Percentiles rank a stretch among this genome's conserved stretches.
phyloP scores from a whole-genome alignment of 2,329 filamentous ascomycete species.

The Cytospora schulzeri region DNA sequence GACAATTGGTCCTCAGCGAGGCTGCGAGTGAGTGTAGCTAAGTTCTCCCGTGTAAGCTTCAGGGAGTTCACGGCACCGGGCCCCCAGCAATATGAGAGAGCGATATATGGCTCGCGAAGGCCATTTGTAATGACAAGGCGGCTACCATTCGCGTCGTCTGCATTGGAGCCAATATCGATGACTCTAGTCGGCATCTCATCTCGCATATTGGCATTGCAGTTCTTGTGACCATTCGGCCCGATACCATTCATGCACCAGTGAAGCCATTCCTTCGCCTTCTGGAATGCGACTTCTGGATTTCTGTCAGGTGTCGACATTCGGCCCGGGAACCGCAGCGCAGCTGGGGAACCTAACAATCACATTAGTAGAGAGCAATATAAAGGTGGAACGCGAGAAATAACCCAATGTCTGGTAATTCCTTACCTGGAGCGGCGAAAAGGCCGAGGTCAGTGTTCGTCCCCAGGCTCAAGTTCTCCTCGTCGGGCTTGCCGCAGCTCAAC shows the following conservation, averaged over 20 bases:
- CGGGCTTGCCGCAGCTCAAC: not conserved
- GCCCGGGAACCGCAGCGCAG: not conserved
- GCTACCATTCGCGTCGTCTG: not conserved
- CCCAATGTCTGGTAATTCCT: not conserved
- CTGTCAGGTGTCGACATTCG: not conserved
- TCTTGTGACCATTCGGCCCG: not conserved
- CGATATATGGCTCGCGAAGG: not conserved
- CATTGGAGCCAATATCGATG: not conserved
- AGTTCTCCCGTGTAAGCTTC: not conserved
- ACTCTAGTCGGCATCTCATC: not conserved
- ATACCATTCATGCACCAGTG: not conserved
- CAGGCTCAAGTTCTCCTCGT: not conserved
- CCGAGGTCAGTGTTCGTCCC: not conserved
- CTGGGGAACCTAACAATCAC: not conserved
- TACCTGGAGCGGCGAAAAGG: not conserved
- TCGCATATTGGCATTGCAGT: not conserved
- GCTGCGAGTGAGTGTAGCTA: not conserved
- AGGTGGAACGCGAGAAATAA: not conserved
- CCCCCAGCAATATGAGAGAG: not conserved
- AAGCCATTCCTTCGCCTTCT: not conserved
- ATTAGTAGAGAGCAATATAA: not conserved
- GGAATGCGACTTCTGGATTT: not conserved
- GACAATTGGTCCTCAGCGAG: not conserved
- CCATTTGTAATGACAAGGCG: not conserved
- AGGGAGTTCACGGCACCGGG: not conserved